Percentiles rank a stretch among this genome's conserved stretches.
Evolutionary conservation across 306 rosid species (phyloP).

Genomic region (Adenanthera pavonina): DNA sequence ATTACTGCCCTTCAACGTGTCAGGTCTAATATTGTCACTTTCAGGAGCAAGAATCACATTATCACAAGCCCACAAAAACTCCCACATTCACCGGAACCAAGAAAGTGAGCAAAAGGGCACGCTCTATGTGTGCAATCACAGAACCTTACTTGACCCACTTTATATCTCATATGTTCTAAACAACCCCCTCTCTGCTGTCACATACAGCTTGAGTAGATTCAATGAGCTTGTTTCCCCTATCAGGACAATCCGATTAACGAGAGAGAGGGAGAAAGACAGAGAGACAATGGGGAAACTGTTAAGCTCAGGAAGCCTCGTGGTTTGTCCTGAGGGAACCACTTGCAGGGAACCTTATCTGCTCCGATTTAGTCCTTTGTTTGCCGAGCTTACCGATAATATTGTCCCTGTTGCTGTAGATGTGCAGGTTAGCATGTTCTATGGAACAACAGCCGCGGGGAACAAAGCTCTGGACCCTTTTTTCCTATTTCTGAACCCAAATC

Average conservation of each 20-base stretch:
- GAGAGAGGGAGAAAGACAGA: conserved; percentile 60
- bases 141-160: conserved; percentile 80
- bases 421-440: conserved; percentile 62
- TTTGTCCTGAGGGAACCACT: conserved; percentile 87
- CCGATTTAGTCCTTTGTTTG: conserved; percentile 80
- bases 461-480: conserved; percentile 64
- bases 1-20: conserved; percentile 48
- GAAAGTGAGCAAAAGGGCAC: conserved; percentile 42
- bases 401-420: conserved; percentile 72
- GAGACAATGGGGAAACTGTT: conserved; percentile 51
- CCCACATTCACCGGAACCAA: neutral
- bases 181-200: conserved; percentile 58
- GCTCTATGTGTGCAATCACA: conserved; percentile 74
- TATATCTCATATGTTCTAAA: conserved; percentile 42
- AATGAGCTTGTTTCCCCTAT: conserved; percentile 62
- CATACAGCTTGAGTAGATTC: conserved; percentile 67
- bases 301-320: conserved; percentile 58
- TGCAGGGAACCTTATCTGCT: conserved; percentile 79
- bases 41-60: conserved; percentile 54
- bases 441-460: conserved; percentile 69
- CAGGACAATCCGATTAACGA: conserved; percentile 53
- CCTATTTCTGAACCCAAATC: conserved; percentile 59
- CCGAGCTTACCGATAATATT: conserved; percentile 66
- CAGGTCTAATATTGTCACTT: conserved; percentile 61
- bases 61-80: no score